Evolutionary conservation across 148 eudicot species (phyloP).

Genomic region (Vaccinium myrtillus): DNA sequence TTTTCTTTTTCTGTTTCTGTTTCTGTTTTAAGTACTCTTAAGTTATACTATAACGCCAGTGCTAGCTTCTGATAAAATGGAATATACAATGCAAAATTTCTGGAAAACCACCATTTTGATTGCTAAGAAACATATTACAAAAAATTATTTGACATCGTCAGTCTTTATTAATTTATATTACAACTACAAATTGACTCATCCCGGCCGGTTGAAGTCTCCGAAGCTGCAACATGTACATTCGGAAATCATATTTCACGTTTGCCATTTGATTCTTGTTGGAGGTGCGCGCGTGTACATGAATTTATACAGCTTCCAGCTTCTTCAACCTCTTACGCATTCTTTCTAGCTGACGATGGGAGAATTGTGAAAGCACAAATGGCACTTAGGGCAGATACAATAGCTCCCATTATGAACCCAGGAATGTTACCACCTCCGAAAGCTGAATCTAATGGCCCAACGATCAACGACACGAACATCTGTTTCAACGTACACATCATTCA

Average conservation of each 20-base stretch:
- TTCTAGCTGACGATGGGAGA: not conserved
- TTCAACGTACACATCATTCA: too few species aligned
- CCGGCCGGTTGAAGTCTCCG: not conserved
- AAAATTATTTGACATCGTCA: too few species aligned
- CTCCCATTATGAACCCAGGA: not conserved
- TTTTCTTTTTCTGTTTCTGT: too few species aligned
- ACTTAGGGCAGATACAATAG: not conserved
- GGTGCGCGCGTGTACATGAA: too few species aligned
- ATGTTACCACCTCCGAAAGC: conserved; percentile 9
- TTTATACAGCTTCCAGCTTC: too few species aligned
- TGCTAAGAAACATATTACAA: not conserved
- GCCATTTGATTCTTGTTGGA: not conserved
- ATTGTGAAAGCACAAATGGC: not conserved
- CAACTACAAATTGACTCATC: not conserved
- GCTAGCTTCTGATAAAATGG: not conserved
- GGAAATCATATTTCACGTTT: too few species aligned
- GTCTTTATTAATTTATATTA: too few species aligned
- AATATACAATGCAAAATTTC: not conserved
- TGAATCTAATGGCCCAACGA: not conserved
- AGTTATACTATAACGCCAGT: not conserved
- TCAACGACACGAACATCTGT: not conserved
- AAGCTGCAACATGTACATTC: not conserved
- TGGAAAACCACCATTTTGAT: not conserved
- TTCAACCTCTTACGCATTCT: not conserved
- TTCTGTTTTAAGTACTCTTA: too few species aligned